phyloP scores from a whole-genome alignment of 2,329 filamentous ascomycete species.

The Botryotinia convoluta region DNA sequence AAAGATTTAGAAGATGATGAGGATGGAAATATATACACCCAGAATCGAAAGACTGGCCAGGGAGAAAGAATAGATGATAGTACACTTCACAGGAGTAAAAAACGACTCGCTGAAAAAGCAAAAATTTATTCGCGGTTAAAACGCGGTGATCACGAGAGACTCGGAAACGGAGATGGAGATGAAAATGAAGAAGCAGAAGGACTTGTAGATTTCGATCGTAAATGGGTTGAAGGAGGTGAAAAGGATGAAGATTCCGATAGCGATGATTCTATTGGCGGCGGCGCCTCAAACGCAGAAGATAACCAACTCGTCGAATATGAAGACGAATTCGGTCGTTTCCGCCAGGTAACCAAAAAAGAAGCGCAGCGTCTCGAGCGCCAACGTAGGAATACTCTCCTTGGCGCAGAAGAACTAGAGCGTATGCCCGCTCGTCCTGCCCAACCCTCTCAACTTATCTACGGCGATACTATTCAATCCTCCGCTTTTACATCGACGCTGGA shows the following conservation, averaged over 20 bases:
- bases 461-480: constrained; percentile 76
- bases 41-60: constrained; percentile 49
- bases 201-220: constrained; percentile 91
- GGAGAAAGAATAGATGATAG: constrained; percentile 50
- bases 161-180: constrained; percentile 46
- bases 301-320: constrained; percentile 75
- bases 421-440: constrained; percentile 66
- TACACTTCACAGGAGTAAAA: constrained; percentile 62
- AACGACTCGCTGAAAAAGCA: constrained; percentile 87
- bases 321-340: constrained; percentile 87
- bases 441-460: constrained; percentile 74
- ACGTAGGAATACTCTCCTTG: constrained; percentile 50
- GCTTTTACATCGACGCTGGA: constrained; percentile 62
- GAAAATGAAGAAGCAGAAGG: constrained; percentile 50
- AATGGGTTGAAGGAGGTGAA: constrained; percentile 71
- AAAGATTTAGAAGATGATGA: constrained; percentile 53
- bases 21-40: constrained; percentile 52
- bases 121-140: constrained; percentile 87
- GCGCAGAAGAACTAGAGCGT: constrained; percentile 60
- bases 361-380: constrained; percentile 61
- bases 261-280: constrained; percentile 34
- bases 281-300: constrained; percentile 38
- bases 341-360: constrained; percentile 69
- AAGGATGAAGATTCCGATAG: constrained; percentile 37
- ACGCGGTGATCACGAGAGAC: constrained; percentile 69